Percentiles rank a stretch among this genome's conserved stretches.
Conservation (phyloP, 495 filamentous ascomycete genomes). For the Lophiostoma macrostomum region DNA sequence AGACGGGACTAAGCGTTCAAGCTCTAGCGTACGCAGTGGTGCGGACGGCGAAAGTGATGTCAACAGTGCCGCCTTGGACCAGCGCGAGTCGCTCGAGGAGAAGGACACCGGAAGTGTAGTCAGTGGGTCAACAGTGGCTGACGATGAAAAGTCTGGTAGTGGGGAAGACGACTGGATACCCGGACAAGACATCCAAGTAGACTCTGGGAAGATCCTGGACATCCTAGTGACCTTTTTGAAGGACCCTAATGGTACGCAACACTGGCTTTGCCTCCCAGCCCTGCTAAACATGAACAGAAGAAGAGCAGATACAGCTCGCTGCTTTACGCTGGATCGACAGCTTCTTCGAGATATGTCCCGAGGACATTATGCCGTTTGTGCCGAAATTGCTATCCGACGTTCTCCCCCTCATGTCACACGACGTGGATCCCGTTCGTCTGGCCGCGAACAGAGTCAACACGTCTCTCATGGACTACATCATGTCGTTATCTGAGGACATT, state of each 20-base stretch:
- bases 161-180: conserved; percentile 93
- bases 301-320: conserved; percentile 86
- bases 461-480: conserved; percentile 85
- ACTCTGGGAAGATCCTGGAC: conserved; percentile 85
- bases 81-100: conserved; percentile 18
- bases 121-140: conserved; percentile 49
- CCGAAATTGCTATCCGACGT: conserved; percentile 88
- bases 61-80: conserved; percentile 21
- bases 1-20: conserved; percentile 62
- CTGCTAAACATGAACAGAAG: conserved; percentile 53
- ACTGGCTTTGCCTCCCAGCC: not conserved
- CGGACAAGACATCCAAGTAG: conserved; percentile 93
- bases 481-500: conserved; percentile 79
- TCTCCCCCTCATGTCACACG: conserved; percentile 90
- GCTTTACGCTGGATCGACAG: conserved; percentile 92
- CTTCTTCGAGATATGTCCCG: conserved; percentile 95
- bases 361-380: conserved; percentile 94
- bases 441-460: conserved; percentile 86
- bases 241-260: conserved; percentile 64
- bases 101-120: conserved; percentile 47
- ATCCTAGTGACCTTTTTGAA: conserved; percentile 83
- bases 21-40: conserved; percentile 54
- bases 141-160: conserved; percentile 60
- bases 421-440: conserved; percentile 80
- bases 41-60: conserved; percentile 19